Conservation (phyloP, 306 rosid genomes). For the Dalbergia cochinchinensis region DNA sequence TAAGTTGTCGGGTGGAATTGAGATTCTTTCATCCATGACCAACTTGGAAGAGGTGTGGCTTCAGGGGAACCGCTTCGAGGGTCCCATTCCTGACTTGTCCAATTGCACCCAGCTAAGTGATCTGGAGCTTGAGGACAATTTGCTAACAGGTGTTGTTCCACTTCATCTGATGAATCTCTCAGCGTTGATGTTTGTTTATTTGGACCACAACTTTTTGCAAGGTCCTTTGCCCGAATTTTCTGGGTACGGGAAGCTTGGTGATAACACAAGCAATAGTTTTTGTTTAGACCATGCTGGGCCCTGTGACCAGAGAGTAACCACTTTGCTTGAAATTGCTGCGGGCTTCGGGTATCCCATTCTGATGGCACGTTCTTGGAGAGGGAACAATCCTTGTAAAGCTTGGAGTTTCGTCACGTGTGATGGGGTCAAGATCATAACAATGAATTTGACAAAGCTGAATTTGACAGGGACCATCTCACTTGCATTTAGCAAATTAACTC, state of each 20-base stretch:
- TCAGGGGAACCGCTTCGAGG: slow-evolving; percentile 62
- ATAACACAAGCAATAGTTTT: neutral
- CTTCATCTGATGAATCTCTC: slow-evolving; percentile 50
- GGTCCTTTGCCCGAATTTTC: slow-evolving; percentile 49
- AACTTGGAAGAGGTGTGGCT: slow-evolving; percentile 57
- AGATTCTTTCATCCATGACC: slow-evolving; percentile 57
- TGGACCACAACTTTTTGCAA: slow-evolving; percentile 53
- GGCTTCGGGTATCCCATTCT: neutral
- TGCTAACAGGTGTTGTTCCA: slow-evolving; percentile 63
- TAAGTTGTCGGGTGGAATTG: slow-evolving; percentile 62
- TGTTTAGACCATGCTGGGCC: neutral
- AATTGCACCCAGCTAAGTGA: slow-evolving; percentile 44
- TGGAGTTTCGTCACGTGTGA: neutral
- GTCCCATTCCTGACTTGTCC: slow-evolving; percentile 65
- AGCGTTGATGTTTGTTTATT: neutral
- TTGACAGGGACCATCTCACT: slow-evolving; percentile 67
- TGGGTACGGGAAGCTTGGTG: slow-evolving; percentile 5
- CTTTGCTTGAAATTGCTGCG: neutral
- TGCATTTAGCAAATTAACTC: slow-evolving; percentile 56
- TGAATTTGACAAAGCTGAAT: slow-evolving; percentile 50
- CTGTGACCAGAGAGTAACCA: neutral
- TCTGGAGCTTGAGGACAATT: slow-evolving; percentile 66
- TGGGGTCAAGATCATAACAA: neutral
- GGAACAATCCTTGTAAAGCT: neutral
- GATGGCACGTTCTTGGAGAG: neutral